Percentiles rank a stretch among this genome's conserved stretches.
These are phyloP conservation scores for Lepidium aucheri DNA, from an alignment of 345 rosid species.

Conservation along the genomic window DNA sequence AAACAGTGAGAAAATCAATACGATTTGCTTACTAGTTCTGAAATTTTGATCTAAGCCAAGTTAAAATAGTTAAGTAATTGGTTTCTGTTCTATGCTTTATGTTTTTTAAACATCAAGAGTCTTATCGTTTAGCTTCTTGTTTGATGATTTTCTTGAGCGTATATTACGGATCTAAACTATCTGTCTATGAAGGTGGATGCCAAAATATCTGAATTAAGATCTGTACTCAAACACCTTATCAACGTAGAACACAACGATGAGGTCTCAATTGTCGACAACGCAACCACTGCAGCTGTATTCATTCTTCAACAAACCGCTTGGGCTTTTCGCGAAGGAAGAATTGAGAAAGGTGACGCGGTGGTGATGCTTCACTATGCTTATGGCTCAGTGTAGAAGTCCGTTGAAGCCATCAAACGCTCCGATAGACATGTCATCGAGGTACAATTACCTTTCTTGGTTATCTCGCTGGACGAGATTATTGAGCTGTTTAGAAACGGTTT, in stretches of 20 bases:
- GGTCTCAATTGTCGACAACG: slow-evolving; percentile 87
- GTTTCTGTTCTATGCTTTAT: neutral
- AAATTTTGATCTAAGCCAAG: too few relatives aligned
- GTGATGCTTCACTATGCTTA: slow-evolving; percentile 86
- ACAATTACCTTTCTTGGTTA: slow-evolving; percentile 71
- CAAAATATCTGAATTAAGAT: slow-evolving; percentile 47
- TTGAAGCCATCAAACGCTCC: slow-evolving; percentile 76
- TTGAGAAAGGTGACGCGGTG: slow-evolving; percentile 56
- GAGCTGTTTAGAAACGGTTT: slow-evolving; percentile 51
- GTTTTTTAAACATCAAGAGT: neutral
- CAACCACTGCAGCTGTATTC: slow-evolving; percentile 85
- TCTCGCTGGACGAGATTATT: slow-evolving; percentile 51
- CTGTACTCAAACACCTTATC: slow-evolving; percentile 40
- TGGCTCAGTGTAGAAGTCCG: slow-evolving; percentile 78
- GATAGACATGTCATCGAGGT: slow-evolving; percentile 86
- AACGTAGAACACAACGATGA: slow-evolving; percentile 70
- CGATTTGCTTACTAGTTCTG: neutral
- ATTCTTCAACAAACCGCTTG: slow-evolving; percentile 65
- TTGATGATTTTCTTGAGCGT: neutral
- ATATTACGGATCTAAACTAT: too few relatives aligned
- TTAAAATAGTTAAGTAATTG: neutral
- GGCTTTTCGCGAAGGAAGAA: slow-evolving; percentile 61
- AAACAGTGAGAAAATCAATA: slow-evolving; percentile 21
- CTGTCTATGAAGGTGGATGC: slow-evolving; percentile 44
- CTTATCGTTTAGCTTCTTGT: neutral